These are phyloP conservation scores for Carex scoparia DNA, from an alignment of 176 grass and related monocot genomes.

Conservation along the genomic window DNA sequence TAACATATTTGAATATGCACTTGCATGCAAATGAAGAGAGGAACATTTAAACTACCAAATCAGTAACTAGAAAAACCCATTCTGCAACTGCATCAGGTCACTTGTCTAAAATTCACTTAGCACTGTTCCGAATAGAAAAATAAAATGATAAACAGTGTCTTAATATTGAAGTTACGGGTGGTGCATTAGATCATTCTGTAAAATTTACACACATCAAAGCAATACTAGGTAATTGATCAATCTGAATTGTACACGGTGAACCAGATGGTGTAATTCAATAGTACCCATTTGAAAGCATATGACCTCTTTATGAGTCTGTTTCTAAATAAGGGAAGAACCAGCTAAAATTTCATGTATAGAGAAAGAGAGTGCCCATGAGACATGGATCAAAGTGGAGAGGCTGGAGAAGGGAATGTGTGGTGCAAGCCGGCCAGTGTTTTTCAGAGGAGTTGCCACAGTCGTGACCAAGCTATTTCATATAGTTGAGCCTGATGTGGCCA, in stretches of 20 bases:
- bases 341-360: conserved; percentile 50
- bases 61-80: not conserved
- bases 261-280: not conserved
- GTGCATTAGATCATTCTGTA: not conserved
- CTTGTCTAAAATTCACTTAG: not conserved
- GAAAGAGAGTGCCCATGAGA: conserved; percentile 46
- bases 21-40: not conserved
- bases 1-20: not conserved
- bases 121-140: not conserved
- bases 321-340: not conserved
- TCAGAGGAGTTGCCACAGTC: conserved; percentile 72
- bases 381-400: conserved; percentile 74
- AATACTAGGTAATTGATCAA: not conserved
- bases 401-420: conserved; percentile 71
- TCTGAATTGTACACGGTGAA: not conserved
- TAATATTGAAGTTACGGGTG: not conserved
- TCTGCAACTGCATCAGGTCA: not conserved
- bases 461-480: conserved; percentile 81
- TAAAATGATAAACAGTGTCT: not conserved
- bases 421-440: conserved; percentile 69
- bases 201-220: not conserved
- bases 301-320: not conserved
- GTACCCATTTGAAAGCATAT: not conserved
- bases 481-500: conserved; percentile 66
- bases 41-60: not conserved